Evolutionary conservation across 805 yeast genomes (phyloP).

Genomic region (Lachancea sp.): DNA sequence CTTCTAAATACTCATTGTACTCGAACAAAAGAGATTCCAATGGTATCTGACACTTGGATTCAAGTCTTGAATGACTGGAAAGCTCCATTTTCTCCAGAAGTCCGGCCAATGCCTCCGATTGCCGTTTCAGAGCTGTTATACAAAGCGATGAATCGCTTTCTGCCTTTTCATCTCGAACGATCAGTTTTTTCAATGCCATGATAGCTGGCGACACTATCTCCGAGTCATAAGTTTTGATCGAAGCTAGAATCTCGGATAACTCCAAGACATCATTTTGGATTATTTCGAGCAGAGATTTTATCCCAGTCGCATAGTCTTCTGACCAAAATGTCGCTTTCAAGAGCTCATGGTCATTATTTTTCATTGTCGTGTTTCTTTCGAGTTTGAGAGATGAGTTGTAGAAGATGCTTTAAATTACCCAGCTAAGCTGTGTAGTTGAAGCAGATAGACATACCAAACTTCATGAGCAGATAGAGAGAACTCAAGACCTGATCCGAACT

Average conservation of each 20-base stretch:
- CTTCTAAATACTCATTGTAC: slow-evolving; percentile 7
- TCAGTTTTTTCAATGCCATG: neutral
- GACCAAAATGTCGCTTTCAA: slow-evolving; percentile 7
- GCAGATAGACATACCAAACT: too few relatives aligned
- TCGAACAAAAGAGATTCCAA: slow-evolving; percentile 7
- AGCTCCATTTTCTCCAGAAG: neutral
- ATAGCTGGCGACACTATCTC: neutral
- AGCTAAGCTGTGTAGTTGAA: too few relatives aligned
- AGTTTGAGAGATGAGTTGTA: neutral
- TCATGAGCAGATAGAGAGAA: too few relatives aligned
- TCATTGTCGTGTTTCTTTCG: neutral
- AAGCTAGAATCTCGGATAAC: neutral
- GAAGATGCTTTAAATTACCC: neutral
- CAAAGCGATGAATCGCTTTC: neutral
- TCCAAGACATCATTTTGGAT: slow-evolving; percentile 1
- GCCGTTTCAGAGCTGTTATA: neutral
- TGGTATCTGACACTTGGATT: slow-evolving; percentile 8
- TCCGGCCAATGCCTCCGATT: neutral
- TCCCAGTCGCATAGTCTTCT: slow-evolving; percentile 7
- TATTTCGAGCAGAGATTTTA: neutral
- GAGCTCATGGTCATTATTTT: neutral
- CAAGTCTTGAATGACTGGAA: slow-evolving; percentile 1
- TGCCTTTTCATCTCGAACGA: neutral
- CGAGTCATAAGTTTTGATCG: neutral
- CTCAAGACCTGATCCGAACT: too few relatives aligned